Conservation (phyloP, 2,329 filamentous ascomycete species). For the Alternaria sp. region DNA sequence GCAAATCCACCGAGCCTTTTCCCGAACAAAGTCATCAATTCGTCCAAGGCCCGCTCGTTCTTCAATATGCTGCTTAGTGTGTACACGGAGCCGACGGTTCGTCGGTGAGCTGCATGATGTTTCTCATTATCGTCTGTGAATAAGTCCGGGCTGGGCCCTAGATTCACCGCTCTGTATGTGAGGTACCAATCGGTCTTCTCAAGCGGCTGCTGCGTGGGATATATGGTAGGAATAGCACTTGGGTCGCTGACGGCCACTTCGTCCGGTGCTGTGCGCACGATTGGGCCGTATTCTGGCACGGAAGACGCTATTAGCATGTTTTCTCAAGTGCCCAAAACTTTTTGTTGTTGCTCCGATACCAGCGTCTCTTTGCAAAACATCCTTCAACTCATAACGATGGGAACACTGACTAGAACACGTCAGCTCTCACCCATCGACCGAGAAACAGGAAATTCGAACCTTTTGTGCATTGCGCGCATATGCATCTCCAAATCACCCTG, state of each 20-base stretch:
- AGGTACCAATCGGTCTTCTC: background rate
- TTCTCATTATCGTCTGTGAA: background rate
- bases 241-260: background rate
- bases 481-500: background rate
- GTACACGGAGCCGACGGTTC: constrained; percentile 19
- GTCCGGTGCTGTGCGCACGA: background rate
- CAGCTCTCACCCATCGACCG: background rate
- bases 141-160: too few relatives aligned
- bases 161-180: too few relatives aligned
- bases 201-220: background rate
- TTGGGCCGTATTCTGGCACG: background rate
- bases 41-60: constrained; percentile 7
- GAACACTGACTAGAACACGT: background rate
- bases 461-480: background rate
- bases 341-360: background rate
- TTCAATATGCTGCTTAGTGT: constrained; percentile 21
- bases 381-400: background rate
- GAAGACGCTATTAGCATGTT: background rate
- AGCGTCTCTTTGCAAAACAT: background rate
- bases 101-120: constrained; percentile 12
- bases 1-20: too few relatives aligned
- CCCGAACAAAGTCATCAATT: background rate
- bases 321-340: background rate
- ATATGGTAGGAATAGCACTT: background rate
- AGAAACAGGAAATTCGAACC: background rate